Base-by-base conservation (phyloP, 192 early-diverging fungal genomes). In the Coemansia sp. region DNA sequence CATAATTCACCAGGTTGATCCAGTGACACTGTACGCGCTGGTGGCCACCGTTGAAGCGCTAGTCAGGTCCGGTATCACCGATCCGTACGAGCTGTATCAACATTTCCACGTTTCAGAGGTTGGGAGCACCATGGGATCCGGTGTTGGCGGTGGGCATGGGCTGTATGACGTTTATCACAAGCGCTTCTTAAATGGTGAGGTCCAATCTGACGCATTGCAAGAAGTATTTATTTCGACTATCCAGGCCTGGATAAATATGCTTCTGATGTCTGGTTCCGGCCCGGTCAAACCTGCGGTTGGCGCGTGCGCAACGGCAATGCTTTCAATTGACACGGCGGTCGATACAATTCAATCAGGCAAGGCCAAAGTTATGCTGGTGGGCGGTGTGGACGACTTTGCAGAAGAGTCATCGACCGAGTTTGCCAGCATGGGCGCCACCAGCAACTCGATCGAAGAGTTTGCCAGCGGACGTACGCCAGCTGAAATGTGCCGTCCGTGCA, bases 31-130 rank as follows among this genome's bases (percentile, higher is more conserved):
- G 23, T 95, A 87, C 72, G 83, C 85, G 59, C 68, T 97, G 48
- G 88, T 97, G 35, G 85, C 93, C 10, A 94, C 92, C 35, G 95
- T 94, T 16, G 95, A 97, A 73, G 92, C 95, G 1, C 81, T 97
- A 38, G 80, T 92, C 48, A 81, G 89, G 24, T 88, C 90, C 46
- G 95, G 95, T 77, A 89, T 97, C 33, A 94, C 92, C 23, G 95
- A 97, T 70, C 95, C 95, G 8, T 97, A 97, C 83, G 93, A 97
- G 80, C 92, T 97, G 76, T 97, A 91, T 83, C 84, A 92, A 71
- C 93, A 95, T 62, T 89, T 97, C 52, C 95, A 97, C 64, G 91
- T 97, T 31, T 90, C 90, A 49, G 93, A 97, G 67, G 85, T 97
- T 46, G 95, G 95, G 51, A 97, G 89, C 84, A 84, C 86, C 28